Conservation (phyloP, 202 grass and related monocot species). For the Eragrostis tef region DNA sequence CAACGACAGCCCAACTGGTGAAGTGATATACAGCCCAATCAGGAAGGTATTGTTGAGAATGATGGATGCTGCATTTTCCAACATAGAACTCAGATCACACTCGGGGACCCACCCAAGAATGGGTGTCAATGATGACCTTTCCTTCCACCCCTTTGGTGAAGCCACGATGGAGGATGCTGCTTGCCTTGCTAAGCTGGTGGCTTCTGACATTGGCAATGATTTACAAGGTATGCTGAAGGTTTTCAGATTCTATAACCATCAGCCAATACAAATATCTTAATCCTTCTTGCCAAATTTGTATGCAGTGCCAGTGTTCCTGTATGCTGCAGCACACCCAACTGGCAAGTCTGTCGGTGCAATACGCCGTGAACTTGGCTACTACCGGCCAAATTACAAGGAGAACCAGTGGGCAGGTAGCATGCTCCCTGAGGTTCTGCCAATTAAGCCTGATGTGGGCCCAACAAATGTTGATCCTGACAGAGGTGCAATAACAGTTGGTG, state of each 20-base stretch:
- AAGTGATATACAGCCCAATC: conserved; percentile 46
- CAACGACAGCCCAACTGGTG: conserved; percentile 22
- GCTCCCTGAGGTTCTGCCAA: conserved; percentile 48
- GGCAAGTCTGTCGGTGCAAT: conserved; percentile 49
- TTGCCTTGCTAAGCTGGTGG: conserved; percentile 59
- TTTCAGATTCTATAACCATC: neutral
- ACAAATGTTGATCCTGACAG: conserved; percentile 38
- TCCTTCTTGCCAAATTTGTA: neutral
- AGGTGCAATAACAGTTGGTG: conserved; percentile 62
- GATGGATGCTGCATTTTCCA: conserved; percentile 60
- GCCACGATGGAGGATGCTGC: conserved; percentile 64
- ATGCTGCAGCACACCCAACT: conserved; percentile 59
- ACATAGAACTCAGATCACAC: conserved; percentile 57
- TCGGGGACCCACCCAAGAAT: conserved; percentile 67
- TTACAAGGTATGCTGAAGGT: conserved; percentile 58
- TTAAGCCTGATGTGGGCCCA: conserved; percentile 64
- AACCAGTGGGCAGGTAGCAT: conserved; percentile 63
- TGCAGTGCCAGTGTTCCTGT: conserved; percentile 75
- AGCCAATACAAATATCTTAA: neutral
- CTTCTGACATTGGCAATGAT: conserved; percentile 59
- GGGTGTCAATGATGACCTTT: conserved; percentile 69
- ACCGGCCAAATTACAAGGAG: conserved; percentile 48
- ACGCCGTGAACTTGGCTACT: conserved; percentile 69
- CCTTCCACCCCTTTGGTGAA: conserved; percentile 67
- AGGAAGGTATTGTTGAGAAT: conserved; percentile 52